These are phyloP conservation scores for Aspergillus homomorphus DNA, from an alignment of 495 filamentous ascomycete species.

Conservation along the genomic window DNA sequence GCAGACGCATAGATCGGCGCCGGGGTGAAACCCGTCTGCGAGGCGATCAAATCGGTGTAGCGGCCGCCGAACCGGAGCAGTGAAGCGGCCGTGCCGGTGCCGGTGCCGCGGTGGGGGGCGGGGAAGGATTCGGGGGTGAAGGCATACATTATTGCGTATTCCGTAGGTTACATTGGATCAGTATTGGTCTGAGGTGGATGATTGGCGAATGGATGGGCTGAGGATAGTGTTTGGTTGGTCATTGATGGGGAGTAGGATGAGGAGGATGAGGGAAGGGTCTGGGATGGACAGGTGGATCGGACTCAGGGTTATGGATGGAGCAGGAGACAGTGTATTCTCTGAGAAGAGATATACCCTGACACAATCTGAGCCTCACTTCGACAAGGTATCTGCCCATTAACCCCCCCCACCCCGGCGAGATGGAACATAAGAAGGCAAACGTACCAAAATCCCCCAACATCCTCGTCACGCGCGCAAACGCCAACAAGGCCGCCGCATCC, in stretches of 20 bases:
- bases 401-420: too few relatives aligned
- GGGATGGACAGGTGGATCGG: too few relatives aligned
- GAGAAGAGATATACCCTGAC: not conserved
- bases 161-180: too few relatives aligned
- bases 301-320: too few relatives aligned
- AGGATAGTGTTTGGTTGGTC: not conserved
- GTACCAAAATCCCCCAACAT: conserved; percentile 34
- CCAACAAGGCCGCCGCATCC: conserved; percentile 22
- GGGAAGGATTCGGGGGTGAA: conserved; percentile 58
- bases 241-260: not conserved
- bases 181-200: too few relatives aligned
- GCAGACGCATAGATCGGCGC: conserved; percentile 37
- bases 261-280: not conserved
- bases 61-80: conserved; percentile 30
- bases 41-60: conserved; percentile 30
- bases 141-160: conserved; percentile 53
- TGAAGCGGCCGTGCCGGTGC: conserved; percentile 43
- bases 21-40: conserved; percentile 30
- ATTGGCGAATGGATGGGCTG: too few relatives aligned
- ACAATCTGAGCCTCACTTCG: too few relatives aligned
- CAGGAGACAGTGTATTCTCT: too few relatives aligned
- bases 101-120: conserved; percentile 51
- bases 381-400: too few relatives aligned
- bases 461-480: conserved; percentile 30
- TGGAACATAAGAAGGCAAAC: too few relatives aligned